Conservation (phyloP, 148 eudicot species). For the Limonium bicolor region DNA sequence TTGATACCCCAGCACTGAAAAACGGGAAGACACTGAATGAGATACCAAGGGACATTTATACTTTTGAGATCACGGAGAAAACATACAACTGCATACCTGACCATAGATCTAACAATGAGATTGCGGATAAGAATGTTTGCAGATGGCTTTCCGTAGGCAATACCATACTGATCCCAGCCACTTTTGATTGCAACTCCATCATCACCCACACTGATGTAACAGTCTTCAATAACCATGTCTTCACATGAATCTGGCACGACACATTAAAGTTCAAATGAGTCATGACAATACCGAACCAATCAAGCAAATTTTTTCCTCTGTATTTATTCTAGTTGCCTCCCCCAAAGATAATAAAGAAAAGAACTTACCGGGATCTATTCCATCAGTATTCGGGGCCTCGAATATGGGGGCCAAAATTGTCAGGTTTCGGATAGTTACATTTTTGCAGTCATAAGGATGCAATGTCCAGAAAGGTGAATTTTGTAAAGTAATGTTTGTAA, state of each 20-base stretch:
- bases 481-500: conserved; percentile 66
- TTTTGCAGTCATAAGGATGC: conserved; percentile 97
- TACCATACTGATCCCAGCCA: conserved; percentile 99
- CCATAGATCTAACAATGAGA: conserved; percentile 82
- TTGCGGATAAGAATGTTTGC: conserved; percentile 75
- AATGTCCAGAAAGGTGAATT: conserved; percentile 98
- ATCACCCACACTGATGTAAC: conserved; percentile 95
- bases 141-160: conserved; percentile 74
- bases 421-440: conserved; percentile 61
- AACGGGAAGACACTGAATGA: no score
- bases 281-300: neutral
- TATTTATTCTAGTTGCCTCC: no score
- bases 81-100: no score
- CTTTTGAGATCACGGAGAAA: neutral
- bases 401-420: conserved; percentile 77
- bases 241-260: conserved; percentile 73
- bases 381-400: conserved; percentile 95
- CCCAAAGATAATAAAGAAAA: conserved; percentile 1
- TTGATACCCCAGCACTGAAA: conserved; percentile 90
- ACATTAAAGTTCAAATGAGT: neutral
- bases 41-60: neutral
- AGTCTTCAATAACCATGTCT: conserved; percentile 89
- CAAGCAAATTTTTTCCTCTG: no score
- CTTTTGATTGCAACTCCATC: conserved; percentile 96
- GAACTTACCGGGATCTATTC: conserved; percentile 86